Evolutionary conservation across 768 basidiomycete species (phyloP), one percentile per base, ranked within the genome.

Genomic region (Mycena epipterygia): DNA sequence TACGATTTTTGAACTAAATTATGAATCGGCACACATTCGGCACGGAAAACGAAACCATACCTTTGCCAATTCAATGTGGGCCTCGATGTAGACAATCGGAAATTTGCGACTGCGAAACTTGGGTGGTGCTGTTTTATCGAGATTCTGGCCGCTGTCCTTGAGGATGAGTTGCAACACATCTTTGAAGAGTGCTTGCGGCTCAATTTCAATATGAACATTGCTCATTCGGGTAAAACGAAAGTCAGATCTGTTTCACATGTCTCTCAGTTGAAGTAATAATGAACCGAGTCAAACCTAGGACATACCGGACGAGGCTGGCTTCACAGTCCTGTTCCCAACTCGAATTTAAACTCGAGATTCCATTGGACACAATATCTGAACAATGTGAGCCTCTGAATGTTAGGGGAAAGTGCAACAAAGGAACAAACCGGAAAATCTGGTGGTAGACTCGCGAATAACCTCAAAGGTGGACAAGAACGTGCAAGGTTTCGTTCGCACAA

Each of bases 251-350:
- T 42, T 51, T 25, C 8, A 25, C 48, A 12, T 27, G 48, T 27
- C 48, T 23, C 48, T 27, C 23, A 51, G 48, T 27, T 51, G 11
- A 51, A 51, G 23, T 17, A 29, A 25, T 51, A 27, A 51, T 25
- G n/a, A 51, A 6, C 27, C 27, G 35, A 37, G 35, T 37, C 35
- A 37, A 37, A 37, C 35, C 35, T 37, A 37, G 35, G 35, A 49
- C 46, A 19, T 25, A 49, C 60, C 46, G 44, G 16, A 23, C 46
- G 16, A 61, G 60, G 16, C 60, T 27, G 14, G 60, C 44, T 37
- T 61, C 60, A 7, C 25, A 61, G 33, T 37, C 60, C n/a, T 61
- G 25, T 30, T 61, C 60, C 60, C 60, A 61, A 49, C 46, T 61
- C 8, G 60, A 49, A 29, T 61, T 61, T 29, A 61, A 61, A 21